Conservation (phyloP, 2,329 filamentous ascomycete genomes). For the Exutisphaerella laricina region DNA sequence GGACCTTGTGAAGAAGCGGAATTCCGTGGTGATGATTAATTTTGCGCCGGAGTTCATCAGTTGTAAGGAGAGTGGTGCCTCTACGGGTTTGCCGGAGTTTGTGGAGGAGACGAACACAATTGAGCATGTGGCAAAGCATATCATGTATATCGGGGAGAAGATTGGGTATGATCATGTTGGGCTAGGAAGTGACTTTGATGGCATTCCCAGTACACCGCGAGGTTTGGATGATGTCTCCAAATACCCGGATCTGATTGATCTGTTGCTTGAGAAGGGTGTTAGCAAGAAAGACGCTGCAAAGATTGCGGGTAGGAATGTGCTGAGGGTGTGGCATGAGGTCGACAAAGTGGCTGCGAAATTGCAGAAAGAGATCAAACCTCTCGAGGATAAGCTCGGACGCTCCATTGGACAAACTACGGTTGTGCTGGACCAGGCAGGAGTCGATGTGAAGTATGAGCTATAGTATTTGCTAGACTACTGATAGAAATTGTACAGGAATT, state of each 20-base stretch:
- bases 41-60: conserved; percentile 78
- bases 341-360: conserved; percentile 65
- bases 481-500: not conserved
- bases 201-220: conserved; percentile 58
- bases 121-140: conserved; percentile 70
- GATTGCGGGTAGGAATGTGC: conserved; percentile 71
- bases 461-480: not conserved
- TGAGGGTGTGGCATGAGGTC: conserved; percentile 77
- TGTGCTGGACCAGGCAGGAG: conserved; percentile 1
- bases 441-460: conserved; percentile 5
- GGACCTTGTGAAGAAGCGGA: conserved; percentile 64
- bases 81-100: conserved; percentile 59
- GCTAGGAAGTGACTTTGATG: conserved; percentile 86
- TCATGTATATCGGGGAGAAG: conserved; percentile 71
- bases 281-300: conserved; percentile 68
- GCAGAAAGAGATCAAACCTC: conserved; percentile 46
- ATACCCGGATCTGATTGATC: conserved; percentile 71
- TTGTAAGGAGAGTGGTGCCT: conserved; percentile 55
- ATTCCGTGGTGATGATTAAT: conserved; percentile 85
- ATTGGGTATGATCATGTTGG: conserved; percentile 88
- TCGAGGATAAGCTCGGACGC: conserved; percentile 39
- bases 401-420: conserved; percentile 6
- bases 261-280: conserved; percentile 67
- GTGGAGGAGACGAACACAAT: conserved; percentile 67
- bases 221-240: conserved; percentile 82